phyloP scores from a whole-genome alignment of 2,329 filamentous ascomycete genomes.

The Samsoniella hepiali region DNA sequence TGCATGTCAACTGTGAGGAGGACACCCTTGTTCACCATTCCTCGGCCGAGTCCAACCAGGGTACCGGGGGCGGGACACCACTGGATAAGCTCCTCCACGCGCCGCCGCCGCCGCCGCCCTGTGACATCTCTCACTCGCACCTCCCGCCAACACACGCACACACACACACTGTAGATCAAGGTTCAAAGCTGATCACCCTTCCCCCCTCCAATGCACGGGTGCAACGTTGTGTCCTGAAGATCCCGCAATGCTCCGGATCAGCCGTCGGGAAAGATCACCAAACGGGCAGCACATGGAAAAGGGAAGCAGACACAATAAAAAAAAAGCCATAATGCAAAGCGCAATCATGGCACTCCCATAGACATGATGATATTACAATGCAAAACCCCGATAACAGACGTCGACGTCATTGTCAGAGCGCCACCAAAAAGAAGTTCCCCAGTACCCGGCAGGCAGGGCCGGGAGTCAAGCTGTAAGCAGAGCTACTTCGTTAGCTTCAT shows the following conservation, averaged over 20 bases:
- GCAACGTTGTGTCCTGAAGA: slow-evolving; percentile 13
- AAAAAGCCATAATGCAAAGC: not conserved
- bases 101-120: not conserved
- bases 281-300: not conserved
- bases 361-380: too few species aligned
- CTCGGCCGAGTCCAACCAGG: too few species aligned
- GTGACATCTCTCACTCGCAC: not conserved
- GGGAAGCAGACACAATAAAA: not conserved
- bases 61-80: not conserved
- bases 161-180: not conserved
- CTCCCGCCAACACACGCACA: not conserved
- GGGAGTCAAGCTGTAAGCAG: not conserved
- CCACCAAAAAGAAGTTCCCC: too few species aligned
- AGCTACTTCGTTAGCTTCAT: not conserved
- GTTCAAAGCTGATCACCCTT: not conserved
- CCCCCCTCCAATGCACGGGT: not conserved
- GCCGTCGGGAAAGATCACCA: not conserved
- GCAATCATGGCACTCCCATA: not conserved
- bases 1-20: not conserved
- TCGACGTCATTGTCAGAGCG: not conserved
- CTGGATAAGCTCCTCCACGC: not conserved
- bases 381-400: not conserved
- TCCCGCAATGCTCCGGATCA: slow-evolving; percentile 15
- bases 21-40: too few species aligned
- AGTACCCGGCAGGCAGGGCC: not conserved